Base-by-base conservation (phyloP, 495 filamentous ascomycete species). In the Pyronema domesticum region DNA sequence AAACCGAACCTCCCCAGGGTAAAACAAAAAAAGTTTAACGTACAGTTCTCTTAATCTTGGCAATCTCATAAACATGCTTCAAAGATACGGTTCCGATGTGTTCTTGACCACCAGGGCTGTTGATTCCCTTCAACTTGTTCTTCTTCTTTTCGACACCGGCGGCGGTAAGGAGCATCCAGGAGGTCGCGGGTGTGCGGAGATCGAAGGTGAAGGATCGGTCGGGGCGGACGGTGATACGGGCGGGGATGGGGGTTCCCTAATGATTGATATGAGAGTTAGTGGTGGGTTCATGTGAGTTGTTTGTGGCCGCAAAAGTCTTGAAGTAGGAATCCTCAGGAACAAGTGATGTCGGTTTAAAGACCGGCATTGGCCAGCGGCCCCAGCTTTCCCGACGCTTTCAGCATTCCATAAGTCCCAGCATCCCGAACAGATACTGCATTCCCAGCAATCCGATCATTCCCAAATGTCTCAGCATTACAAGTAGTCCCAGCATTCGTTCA, bases 1-100 rank as follows among this genome's bases (percentile, higher is more conserved):
- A 8, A n/a, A n/a, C n/a, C n/a, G n/a, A n/a, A 40, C n/a, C n/a
- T 40, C n/a, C 37, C 39, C 6, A 3, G 17, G 39, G 39, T n/a
- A 43, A 43, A 17, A 43, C 13, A 43, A 43, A 43, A 53, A 15
- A 43, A 53, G n/a, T 42, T 34, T 46, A 47, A 57, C 57, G 34
- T 44, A 65, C 63, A 7, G 54, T 60, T 57, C 86, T 79, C 75
- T 99, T 99, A 69, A 96, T 94, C 73, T 85, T 83, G 63, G 91
- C 91, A 68, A 99, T 99, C 74, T 96, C 89, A 66, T 89, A 95
- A 46, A 99, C 71, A 70, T 99, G 91, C 74, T 99, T 99, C 63
- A 99, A 72, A 56, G 83, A 88, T 40, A 96, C 75, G 11, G 76
- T 77, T 53, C 93, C 91, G 40, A 88, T 78, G 37, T 69, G 77